Conservation (phyloP, 2,329 filamentous ascomycete genomes). For the Massarina eburnea region DNA sequence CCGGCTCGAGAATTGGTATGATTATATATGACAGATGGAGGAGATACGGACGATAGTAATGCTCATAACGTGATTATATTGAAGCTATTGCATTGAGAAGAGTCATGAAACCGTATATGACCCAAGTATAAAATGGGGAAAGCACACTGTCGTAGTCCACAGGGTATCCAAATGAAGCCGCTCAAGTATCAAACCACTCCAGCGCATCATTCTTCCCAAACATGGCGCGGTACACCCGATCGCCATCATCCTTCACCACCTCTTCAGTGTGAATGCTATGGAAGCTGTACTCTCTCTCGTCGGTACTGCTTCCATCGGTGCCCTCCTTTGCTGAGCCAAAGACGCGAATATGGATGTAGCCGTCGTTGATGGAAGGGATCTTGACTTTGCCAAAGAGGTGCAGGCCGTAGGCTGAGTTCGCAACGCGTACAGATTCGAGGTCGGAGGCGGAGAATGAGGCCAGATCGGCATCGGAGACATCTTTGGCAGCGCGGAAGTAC, state of each 20-base stretch:
- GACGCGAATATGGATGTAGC: conserved; percentile 35
- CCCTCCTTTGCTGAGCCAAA: conserved; percentile 36
- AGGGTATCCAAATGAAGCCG: conserved; percentile 6
- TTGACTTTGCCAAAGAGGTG: conserved; percentile 35
- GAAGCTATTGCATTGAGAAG: no score
- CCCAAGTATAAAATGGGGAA: no score
- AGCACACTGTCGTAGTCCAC: neutral
- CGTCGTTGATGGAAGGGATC: conserved; percentile 24
- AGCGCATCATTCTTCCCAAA: conserved; percentile 32
- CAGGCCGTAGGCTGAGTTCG: conserved; percentile 33
- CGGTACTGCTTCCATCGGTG: conserved; percentile 33
- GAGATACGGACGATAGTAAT: no score
- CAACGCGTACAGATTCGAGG: conserved; percentile 32
- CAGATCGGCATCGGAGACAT: conserved; percentile 43
- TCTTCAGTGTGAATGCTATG: conserved; percentile 41
- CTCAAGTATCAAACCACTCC: conserved; percentile 40
- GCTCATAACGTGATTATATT: no score
- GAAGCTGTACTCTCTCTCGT: conserved; percentile 35
- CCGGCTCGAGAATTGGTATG: neutral
- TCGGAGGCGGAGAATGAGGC: conserved; percentile 27
- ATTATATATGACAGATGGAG: no score
- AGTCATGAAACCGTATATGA: no score
- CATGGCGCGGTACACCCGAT: conserved; percentile 35
- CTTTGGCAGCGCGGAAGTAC: conserved; percentile 42
- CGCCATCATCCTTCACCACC: conserved; percentile 29